Conservation (phyloP, 331 rosid species). For the Prunus yedoensis region DNA sequence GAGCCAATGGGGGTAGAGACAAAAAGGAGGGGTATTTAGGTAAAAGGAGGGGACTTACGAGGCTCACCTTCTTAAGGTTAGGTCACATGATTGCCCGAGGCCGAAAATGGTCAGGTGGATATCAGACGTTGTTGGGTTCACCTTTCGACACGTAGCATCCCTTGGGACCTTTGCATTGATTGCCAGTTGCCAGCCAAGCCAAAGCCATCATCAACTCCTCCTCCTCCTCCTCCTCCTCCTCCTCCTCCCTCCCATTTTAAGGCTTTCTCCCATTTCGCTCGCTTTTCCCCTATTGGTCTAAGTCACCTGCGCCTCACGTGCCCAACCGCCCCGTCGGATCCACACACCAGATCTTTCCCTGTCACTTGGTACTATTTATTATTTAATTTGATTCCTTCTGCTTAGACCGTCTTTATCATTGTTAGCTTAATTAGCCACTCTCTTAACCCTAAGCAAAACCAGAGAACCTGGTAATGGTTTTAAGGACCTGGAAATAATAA, state of each 20-base stretch:
- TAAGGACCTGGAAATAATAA: neutral
- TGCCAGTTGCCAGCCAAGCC: slow-evolving; percentile 3
- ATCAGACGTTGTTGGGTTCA: slow-evolving; percentile 38
- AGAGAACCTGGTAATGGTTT: neutral
- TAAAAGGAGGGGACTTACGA: slow-evolving; percentile 21
- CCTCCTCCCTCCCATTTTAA: slow-evolving; percentile 29
- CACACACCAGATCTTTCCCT: too few relatives aligned
- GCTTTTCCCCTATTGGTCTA: neutral
- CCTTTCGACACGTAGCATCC: slow-evolving; percentile 58
- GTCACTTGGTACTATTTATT: too few relatives aligned
- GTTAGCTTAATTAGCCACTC: neutral
- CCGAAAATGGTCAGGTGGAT: slow-evolving; percentile 45
- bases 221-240: too few relatives aligned
- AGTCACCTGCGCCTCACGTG: slow-evolving; percentile 21
- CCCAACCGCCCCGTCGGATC: slow-evolving; percentile 26
- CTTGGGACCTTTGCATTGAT: slow-evolving; percentile 14
- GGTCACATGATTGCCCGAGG: slow-evolving; percentile 64
- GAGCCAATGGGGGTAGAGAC: neutral
- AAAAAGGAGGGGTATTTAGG: slow-evolving; percentile 27
- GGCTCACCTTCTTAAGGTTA: slow-evolving; percentile 58
- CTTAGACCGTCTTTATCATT: neutral
- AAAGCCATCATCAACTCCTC: too few relatives aligned
- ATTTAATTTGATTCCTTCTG: neutral
- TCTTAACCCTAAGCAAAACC: neutral
- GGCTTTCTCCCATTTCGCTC: too few relatives aligned